phyloP scores from a whole-genome alignment of 108 stramenopile genomes.

The Nitzschia sp. region DNA sequence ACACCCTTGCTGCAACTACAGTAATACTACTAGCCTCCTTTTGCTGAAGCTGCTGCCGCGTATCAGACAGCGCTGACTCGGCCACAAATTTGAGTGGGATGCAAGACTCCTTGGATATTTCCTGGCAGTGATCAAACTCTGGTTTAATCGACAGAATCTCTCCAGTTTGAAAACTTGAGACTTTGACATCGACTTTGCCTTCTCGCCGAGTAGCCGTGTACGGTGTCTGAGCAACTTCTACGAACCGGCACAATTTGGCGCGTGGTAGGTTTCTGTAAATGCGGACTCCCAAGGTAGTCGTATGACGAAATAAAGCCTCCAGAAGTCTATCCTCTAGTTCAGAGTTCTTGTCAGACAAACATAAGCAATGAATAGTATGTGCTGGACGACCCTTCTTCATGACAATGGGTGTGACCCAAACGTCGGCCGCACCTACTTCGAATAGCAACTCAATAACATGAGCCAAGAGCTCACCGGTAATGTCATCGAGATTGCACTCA shows the following conservation, averaged over 20 bases:
- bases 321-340: slow-evolving; percentile 44
- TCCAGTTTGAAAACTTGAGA: slow-evolving; percentile 47
- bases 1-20: too few species aligned
- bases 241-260: slow-evolving; percentile 64
- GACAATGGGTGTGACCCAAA: slow-evolving; percentile 84
- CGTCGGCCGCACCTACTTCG: slow-evolving; percentile 80
- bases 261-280: slow-evolving; percentile 65
- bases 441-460: slow-evolving; percentile 70
- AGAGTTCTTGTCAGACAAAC: slow-evolving; percentile 27
- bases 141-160: slow-evolving; percentile 78
- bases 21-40: too few species aligned
- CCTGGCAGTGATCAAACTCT: slow-evolving; percentile 91
- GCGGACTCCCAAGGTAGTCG: slow-evolving; percentile 89
- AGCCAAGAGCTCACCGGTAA: slow-evolving; percentile 81
- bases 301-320: slow-evolving; percentile 78
- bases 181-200: slow-evolving; percentile 73
- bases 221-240: slow-evolving; percentile 54
- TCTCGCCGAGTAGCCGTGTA: slow-evolving; percentile 33
- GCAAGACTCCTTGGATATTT: slow-evolving; percentile 55
- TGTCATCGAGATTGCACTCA: slow-evolving; percentile 92
- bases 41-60: not conserved
- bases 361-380: slow-evolving; percentile 81
- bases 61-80: slow-evolving; percentile 36
- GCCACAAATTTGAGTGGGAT: slow-evolving; percentile 65
- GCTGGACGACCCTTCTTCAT: slow-evolving; percentile 95